A percentile compares a stretch with the other conserved stretches of the same genome.
These are phyloP conservation scores for Pseudogymnoascus sp. DNA, from an alignment of 2,329 filamentous ascomycete genomes.

Conservation along the genomic window DNA sequence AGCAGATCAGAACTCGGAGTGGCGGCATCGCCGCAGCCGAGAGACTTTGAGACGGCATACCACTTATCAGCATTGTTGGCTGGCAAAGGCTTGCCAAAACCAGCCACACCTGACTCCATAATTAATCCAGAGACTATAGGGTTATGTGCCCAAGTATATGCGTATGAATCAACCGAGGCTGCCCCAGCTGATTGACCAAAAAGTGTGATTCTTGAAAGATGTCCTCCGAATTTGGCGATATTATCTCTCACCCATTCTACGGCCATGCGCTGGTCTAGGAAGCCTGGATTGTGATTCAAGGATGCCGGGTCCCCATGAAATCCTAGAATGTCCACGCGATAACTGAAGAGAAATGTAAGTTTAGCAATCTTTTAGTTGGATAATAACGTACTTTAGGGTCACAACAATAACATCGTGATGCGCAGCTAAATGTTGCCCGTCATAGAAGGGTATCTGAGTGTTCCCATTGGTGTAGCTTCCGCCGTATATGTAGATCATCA, in stretches of 20 bases:
- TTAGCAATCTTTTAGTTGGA: background rate
- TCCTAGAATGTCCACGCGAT: constrained; percentile 19
- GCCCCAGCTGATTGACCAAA: constrained; percentile 24
- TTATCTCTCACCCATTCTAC: constrained; percentile 52
- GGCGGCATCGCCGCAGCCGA: constrained; percentile 19
- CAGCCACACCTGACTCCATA: constrained; percentile 27
- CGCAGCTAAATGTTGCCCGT: constrained; percentile 35
- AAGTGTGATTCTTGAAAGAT: constrained; percentile 30
- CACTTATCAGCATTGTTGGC: constrained; percentile 13
- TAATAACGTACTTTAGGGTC: constrained; percentile 36
- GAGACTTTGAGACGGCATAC: constrained; percentile 13
- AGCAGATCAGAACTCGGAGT: constrained; percentile 12
- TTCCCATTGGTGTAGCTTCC: constrained; percentile 35
- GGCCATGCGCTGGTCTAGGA: constrained; percentile 51
- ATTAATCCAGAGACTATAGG: constrained; percentile 23
- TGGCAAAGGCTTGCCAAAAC: constrained; percentile 37
- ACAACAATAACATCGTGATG: constrained; percentile 39
- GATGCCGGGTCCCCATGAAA: constrained; percentile 16
- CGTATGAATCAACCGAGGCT: constrained; percentile 20
- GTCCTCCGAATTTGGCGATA: constrained; percentile 49
- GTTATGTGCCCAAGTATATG: constrained; percentile 19
- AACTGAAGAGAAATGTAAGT: constrained; percentile 12
- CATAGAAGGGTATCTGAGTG: constrained; percentile 34
- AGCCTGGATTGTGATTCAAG: constrained; percentile 31
- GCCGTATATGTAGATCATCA: constrained; percentile 38